phyloP scores from a whole-genome alignment of 1,284 basidiomycete genomes.

The Leccinum proximum region DNA sequence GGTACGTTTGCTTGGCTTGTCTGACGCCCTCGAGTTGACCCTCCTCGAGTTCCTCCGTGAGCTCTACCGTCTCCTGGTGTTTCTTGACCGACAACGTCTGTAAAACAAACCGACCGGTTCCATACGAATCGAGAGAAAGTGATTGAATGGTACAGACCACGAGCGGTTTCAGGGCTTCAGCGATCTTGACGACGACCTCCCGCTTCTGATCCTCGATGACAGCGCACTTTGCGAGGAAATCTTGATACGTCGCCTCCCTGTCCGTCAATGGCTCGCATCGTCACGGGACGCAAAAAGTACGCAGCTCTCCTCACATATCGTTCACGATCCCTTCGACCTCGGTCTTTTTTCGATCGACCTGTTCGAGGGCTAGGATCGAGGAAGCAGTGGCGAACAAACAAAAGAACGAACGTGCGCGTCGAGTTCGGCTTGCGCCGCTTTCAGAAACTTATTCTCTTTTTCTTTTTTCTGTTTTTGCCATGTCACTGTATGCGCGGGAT shows the following conservation, averaged over 20 bases:
- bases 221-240: constrained; percentile 25
- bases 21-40: constrained; percentile 23
- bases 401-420: constrained; percentile 26
- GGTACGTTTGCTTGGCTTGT: constrained; percentile 19
- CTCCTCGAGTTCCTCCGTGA: constrained; percentile 24
- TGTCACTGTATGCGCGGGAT: constrained; percentile 27
- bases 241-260: constrained; percentile 26
- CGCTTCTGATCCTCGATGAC: constrained; percentile 28
- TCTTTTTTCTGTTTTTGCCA: constrained; percentile 39
- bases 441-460: constrained; percentile 32
- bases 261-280: background rate
- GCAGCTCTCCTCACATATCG: constrained; percentile 22
- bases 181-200: constrained; percentile 26
- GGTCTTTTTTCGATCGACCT: constrained; percentile 21
- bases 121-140: background rate
- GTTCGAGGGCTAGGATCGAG: background rate
- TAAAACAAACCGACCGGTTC: background rate
- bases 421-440: constrained; percentile 27
- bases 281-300: constrained; percentile 8
- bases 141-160: constrained; percentile 17
- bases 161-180: constrained; percentile 23
- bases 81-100: constrained; percentile 27
- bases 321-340: constrained; percentile 22
- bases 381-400: background rate
- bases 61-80: constrained; percentile 25